These are phyloP conservation scores for Ascochyta fabae DNA, from an alignment of 2,329 filamentous ascomycete genomes.

Conservation along the genomic window DNA sequence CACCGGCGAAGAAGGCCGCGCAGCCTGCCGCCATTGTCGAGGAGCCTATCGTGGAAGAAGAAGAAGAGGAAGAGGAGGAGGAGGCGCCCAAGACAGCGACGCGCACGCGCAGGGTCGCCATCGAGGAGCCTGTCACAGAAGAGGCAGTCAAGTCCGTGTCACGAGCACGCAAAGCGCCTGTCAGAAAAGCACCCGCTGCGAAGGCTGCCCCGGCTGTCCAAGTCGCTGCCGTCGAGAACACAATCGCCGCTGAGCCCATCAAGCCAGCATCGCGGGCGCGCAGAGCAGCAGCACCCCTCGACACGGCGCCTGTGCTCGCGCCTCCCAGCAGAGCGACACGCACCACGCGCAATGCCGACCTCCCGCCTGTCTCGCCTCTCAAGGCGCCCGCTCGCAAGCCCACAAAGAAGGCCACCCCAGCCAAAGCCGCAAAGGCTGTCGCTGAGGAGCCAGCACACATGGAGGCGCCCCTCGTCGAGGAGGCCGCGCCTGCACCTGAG, in stretches of 20 bases:
- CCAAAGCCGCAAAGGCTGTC: constrained; percentile 16
- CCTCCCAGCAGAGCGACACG: constrained; percentile 28
- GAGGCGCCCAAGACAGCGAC: constrained; percentile 20
- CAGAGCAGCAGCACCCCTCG: constrained; percentile 22
- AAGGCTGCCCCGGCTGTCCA: constrained; percentile 19
- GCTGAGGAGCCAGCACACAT: not conserved
- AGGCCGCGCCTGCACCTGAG: constrained; percentile 9
- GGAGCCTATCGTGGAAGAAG: constrained; percentile 18
- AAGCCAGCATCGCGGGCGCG: constrained; percentile 30
- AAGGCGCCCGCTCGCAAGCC: constrained; percentile 37
- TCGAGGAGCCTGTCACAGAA: constrained; percentile 17
- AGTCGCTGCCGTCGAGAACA: constrained; percentile 13
- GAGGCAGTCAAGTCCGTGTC: constrained; percentile 25
- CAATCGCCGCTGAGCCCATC: constrained; percentile 18
- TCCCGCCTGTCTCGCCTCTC: constrained; percentile 32
- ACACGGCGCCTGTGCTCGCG: constrained; percentile 15
- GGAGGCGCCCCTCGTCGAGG: not conserved
- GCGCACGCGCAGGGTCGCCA: constrained; percentile 20
- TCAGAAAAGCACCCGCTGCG: constrained; percentile 22
- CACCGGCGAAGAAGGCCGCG: constrained; percentile 25
- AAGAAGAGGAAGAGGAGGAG: not conserved
- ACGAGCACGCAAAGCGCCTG: constrained; percentile 29
- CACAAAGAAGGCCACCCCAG: constrained; percentile 25
- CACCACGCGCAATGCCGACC: constrained; percentile 25
- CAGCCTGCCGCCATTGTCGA: constrained; percentile 12